A percentile compares a stretch with the other conserved stretches of the same genome.
Conservation (phyloP, 73 alveolate species). For the Paramecium pentaurelia region DNA sequence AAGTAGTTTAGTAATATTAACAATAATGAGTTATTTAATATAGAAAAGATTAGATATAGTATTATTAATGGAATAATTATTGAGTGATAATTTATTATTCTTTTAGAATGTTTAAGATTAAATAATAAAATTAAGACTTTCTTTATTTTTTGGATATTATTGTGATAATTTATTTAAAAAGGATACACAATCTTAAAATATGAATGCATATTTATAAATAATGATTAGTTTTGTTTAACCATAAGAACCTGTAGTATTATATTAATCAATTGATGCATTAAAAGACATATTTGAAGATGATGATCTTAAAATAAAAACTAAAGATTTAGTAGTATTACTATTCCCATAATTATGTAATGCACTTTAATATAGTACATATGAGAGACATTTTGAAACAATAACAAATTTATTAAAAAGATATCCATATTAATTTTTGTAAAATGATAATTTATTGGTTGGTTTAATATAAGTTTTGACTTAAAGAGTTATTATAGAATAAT, state of each 20-base stretch:
- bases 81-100: slow-evolving; percentile 30
- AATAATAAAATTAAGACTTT: slow-evolving; percentile 49
- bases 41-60: slow-evolving; percentile 52
- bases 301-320: not conserved
- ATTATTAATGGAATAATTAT: not conserved
- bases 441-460: not conserved
- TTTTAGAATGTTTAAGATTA: not conserved
- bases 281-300: slow-evolving; percentile 59
- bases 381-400: slow-evolving; percentile 46
- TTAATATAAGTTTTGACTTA: not conserved
- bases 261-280: slow-evolving; percentile 54
- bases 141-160: slow-evolving; percentile 49
- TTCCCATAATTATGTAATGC: slow-evolving; percentile 13
- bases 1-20: slow-evolving; percentile 8
- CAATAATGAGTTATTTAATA: slow-evolving; percentile 53
- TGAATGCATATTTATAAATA: not conserved
- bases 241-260: slow-evolving; percentile 16
- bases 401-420: not conserved
- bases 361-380: not conserved
- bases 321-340: not conserved
- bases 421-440: not conserved
- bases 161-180: slow-evolving; percentile 46
- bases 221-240: not conserved
- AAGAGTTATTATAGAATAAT: slow-evolving; percentile 21
- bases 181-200: not conserved